Percentiles rank a stretch among this genome's conserved stretches.
Evolutionary conservation across 208 protist species (phyloP).

Genomic region (Strigomonas galati): DNA sequence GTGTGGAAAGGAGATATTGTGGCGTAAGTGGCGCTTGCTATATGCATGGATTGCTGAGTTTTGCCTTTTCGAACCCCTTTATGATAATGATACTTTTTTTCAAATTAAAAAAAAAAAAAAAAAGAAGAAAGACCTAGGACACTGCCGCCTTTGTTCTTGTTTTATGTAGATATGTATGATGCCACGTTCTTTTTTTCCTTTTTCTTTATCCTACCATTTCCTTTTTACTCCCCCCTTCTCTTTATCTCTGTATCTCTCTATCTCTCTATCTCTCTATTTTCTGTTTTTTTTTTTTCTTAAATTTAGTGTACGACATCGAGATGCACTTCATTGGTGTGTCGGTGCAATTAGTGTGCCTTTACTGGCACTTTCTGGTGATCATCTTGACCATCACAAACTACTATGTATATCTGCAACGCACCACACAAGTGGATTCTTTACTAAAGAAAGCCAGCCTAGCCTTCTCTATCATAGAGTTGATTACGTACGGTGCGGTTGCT

Average conservation of each 20-base stretch:
- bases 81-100: too few species aligned
- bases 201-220: conserved; percentile 3
- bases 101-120: too few species aligned
- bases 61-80: too few species aligned
- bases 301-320: background rate
- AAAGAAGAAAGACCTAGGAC: too few species aligned
- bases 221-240: conserved; percentile 12
- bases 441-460: conserved; percentile 39
- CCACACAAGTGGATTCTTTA: background rate
- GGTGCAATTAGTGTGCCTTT: conserved; percentile 52
- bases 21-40: too few species aligned
- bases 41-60: too few species aligned
- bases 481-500: conserved; percentile 32
- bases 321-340: conserved; percentile 65
- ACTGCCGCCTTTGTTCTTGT: too few species aligned
- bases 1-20: conserved; percentile 32
- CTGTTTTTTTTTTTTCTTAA: background rate
- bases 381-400: conserved; percentile 58
- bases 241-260: background rate
- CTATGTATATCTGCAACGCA: conserved; percentile 30
- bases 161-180: too few species aligned
- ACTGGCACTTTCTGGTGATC: conserved; percentile 58
- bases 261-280: background rate
- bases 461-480: conserved; percentile 55
- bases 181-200: background rate